A percentile compares a stretch with the other conserved stretches of the same genome.
Evolutionary conservation across 495 filamentous ascomycete genomes (phyloP).

Genomic region (Aspergillus sclerotioniger): DNA sequence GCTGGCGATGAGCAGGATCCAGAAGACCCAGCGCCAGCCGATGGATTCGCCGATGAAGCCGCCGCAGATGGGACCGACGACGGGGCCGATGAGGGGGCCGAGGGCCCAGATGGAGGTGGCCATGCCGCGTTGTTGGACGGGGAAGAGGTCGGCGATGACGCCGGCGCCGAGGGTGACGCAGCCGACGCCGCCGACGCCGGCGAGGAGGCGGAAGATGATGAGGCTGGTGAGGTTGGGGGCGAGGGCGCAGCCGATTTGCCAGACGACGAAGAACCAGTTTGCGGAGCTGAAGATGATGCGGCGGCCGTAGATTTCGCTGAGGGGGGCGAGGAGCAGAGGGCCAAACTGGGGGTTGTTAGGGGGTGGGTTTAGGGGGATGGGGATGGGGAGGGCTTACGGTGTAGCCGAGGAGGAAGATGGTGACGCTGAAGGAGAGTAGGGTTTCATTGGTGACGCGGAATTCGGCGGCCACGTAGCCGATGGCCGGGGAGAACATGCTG

Average conservation of each 20-base stretch:
- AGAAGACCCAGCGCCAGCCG: conserved; percentile 63
- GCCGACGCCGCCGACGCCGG: conserved; percentile 59
- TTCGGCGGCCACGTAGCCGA: conserved; percentile 53
- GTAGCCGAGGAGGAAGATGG: conserved; percentile 60
- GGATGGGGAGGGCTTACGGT: conserved; percentile 31
- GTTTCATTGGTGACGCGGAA: conserved; percentile 56
- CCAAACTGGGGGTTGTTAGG: conserved; percentile 24
- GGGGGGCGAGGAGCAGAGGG: conserved; percentile 44
- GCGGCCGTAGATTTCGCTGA: conserved; percentile 44
- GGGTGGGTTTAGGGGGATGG: neutral
- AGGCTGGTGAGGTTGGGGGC: conserved; percentile 55
- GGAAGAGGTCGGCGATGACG: conserved; percentile 60
- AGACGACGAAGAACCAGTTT: conserved; percentile 48
- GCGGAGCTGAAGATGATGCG: conserved; percentile 34
- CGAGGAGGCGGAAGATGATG: conserved; percentile 64
- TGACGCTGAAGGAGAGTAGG: conserved; percentile 51
- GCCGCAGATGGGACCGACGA: conserved; percentile 52
- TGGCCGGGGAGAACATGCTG: conserved; percentile 70
- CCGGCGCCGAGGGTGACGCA: conserved; percentile 46
- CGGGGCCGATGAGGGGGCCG: conserved; percentile 51
- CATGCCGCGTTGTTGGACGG: conserved; percentile 52
- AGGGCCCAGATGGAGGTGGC: conserved; percentile 57
- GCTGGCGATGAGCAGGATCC: conserved; percentile 54
- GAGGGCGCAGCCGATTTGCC: conserved; percentile 69
- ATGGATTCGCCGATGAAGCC: conserved; percentile 52